phyloP scores from a whole-genome alignment of 345 rosid species.

The Murraya koenigii region DNA sequence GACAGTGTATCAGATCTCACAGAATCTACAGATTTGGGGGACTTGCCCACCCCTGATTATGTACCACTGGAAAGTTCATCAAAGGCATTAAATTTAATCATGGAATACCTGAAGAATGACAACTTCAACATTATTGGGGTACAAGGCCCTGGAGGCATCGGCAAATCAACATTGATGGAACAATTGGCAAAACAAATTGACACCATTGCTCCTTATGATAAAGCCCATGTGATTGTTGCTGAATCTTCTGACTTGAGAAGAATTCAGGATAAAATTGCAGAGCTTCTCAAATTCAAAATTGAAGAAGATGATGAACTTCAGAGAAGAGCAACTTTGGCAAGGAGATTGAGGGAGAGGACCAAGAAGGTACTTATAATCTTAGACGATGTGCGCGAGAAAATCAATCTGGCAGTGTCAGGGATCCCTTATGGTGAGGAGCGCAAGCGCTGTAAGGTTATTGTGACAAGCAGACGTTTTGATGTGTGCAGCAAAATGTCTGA shows the following conservation, averaged over 20 bases:
- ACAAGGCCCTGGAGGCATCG: not conserved
- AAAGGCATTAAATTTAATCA: not conserved
- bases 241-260: not conserved
- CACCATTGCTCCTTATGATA: slow-evolving; percentile 5
- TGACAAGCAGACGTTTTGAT: slow-evolving; percentile 12
- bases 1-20: not conserved
- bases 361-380: slow-evolving; percentile 30
- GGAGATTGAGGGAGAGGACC: slow-evolving; percentile 1
- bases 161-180: not conserved
- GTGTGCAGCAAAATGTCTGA: slow-evolving; percentile 16
- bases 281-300: slow-evolving; percentile 3
- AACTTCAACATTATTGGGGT: not conserved
- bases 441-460: slow-evolving; percentile 24
- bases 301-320: slow-evolving; percentile 4
- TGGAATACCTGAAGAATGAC: not conserved
- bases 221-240: slow-evolving; percentile 8
- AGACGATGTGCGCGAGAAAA: slow-evolving; percentile 26
- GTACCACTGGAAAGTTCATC: not conserved
- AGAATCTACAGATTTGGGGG: not conserved
- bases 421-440: slow-evolving; percentile 10
- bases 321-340: slow-evolving; percentile 16
- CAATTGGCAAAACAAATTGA: not conserved
- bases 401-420: slow-evolving; percentile 23
- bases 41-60: not conserved
- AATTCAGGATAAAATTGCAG: slow-evolving; percentile 25